phyloP scores from a whole-genome alignment of 225 moss, liverwort and hornwort genomes.

The Sphagnum contortum region DNA sequence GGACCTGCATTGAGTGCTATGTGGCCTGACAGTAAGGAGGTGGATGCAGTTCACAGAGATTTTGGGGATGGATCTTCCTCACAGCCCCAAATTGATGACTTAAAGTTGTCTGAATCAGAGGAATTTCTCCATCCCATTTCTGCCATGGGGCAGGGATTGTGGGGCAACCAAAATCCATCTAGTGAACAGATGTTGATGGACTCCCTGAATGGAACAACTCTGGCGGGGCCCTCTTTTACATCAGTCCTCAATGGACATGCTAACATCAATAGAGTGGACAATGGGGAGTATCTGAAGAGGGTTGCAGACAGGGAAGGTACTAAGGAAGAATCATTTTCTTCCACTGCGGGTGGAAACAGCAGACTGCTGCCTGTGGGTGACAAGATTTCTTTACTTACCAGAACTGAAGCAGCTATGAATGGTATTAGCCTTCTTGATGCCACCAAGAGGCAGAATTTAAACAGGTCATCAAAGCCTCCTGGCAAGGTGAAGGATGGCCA shows the following conservation, averaged over 20 bases:
- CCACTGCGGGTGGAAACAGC: background rate
- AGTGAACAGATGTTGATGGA: background rate
- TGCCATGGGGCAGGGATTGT: slow-evolving; percentile 27
- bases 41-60: slow-evolving; percentile 26
- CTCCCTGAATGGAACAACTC: slow-evolving; percentile 10
- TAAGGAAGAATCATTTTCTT: too few species aligned
- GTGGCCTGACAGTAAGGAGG: slow-evolving; percentile 56
- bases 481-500: background rate
- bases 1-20: slow-evolving; percentile 34
- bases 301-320: too few species aligned
- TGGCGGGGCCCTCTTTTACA: slow-evolving; percentile 28
- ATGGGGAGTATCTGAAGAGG: background rate
- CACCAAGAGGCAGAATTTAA: slow-evolving; percentile 1
- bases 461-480: background rate
- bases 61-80: slow-evolving; percentile 17
- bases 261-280: background rate
- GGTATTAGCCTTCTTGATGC: background rate
- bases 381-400: slow-evolving; percentile 4
- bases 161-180: slow-evolving; percentile 12
- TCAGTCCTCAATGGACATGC: slow-evolving; percentile 2
- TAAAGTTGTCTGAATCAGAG: slow-evolving; percentile 14
- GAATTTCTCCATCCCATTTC: slow-evolving; percentile 15
- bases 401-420: slow-evolving; percentile 5
- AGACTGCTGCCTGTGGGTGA: slow-evolving; percentile 4
- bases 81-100: slow-evolving; percentile 10